phyloP scores from a whole-genome alignment of 768 basidiomycete genomes.

The Tylopilus plumbeoviolaceoides region DNA sequence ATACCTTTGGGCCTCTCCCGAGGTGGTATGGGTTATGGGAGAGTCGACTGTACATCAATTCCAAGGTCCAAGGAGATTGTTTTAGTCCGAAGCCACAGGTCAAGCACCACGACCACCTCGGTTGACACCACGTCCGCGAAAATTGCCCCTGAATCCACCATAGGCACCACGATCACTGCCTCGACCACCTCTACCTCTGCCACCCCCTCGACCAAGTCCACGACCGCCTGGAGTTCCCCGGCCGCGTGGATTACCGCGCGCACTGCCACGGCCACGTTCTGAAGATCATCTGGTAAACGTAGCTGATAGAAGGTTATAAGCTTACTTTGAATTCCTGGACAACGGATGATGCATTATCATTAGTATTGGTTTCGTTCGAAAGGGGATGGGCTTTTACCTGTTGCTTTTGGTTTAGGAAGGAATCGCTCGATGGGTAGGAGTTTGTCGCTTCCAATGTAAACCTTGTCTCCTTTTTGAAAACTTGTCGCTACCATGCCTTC shows the following conservation, averaged over 20 bases:
- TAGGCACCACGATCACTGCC: slow-evolving; percentile 40
- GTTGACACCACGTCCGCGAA: slow-evolving; percentile 37
- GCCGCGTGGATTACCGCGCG: slow-evolving; percentile 24
- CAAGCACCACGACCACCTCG: slow-evolving; percentile 52
- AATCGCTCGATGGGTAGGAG: slow-evolving; percentile 94
- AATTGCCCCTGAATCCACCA: slow-evolving; percentile 46
- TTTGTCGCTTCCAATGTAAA: slow-evolving; percentile 97
- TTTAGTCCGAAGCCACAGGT: neutral
- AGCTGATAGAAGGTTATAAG: neutral
- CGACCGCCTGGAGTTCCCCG: slow-evolving; percentile 28
- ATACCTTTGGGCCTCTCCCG: too few relatives aligned
- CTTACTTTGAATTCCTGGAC: slow-evolving; percentile 28
- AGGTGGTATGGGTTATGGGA: too few relatives aligned
- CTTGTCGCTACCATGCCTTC: slow-evolving; percentile 93
- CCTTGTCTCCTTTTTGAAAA: slow-evolving; percentile 97
- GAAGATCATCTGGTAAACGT: slow-evolving; percentile 27
- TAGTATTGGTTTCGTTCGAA: slow-evolving; percentile 3
- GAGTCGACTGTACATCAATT: too few relatives aligned
- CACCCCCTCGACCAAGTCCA: slow-evolving; percentile 35
- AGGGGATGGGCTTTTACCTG: slow-evolving; percentile 47
- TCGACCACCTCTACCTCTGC: slow-evolving; percentile 37
- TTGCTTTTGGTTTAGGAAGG: slow-evolving; percentile 89
- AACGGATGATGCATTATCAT: neutral
- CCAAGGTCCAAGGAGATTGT: neutral
- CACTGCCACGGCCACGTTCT: slow-evolving; percentile 45